Base-by-base conservation (phyloP, 2,329 filamentous ascomycete genomes). In the Biscogniauxia sp. region DNA sequence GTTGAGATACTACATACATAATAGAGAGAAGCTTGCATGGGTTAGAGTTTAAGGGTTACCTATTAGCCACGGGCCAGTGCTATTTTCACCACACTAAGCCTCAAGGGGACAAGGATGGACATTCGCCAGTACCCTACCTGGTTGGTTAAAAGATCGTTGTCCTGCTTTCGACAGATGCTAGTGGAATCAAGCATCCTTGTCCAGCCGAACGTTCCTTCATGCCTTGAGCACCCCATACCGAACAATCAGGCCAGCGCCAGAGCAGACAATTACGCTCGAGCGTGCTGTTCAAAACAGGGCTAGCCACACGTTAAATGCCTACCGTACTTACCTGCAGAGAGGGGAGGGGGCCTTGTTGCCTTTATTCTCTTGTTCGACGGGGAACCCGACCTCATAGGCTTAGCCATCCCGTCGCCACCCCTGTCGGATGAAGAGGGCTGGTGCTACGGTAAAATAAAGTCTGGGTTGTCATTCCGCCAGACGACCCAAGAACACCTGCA, bases 261-360 rank as follows among this genome's bases (percentile, higher is more conserved):
- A 32, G 28, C 28, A 32, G 28, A 32, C 7, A 32, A 32, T 32
- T 45, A 17, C 37, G 15, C 37, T 45, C 37, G 37, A 45, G 37
- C 15, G 17, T n/a, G 37, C 13, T 45, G 2, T 61, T 63, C 63
- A 59, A 60, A 51, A 61, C 59, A 63, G 63, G 64, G 64, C 60
- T 61, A 61, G 62, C 61, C 64, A 63, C 61, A 63, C 62, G 59
- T 64, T 58, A 62, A 54, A 53, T 61, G 59, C 63, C 59, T 63
- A 61, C 63, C 62, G n/a, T 62, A 37, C 57, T 55, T 63, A 45
- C 11, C 60, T 60, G 55, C 52, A 57, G 23, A 23, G 63, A 67
- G 61, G 64, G 63, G 64, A 64, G 67, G 69, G 69, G 70, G 68
- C 69, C 69, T 70, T 66, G 67, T 63, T 69, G 66, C 64, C 61